Evolutionary conservation across 129 eudicot genomes (phyloP).

Genomic region (Saussurea involucrata): DNA sequence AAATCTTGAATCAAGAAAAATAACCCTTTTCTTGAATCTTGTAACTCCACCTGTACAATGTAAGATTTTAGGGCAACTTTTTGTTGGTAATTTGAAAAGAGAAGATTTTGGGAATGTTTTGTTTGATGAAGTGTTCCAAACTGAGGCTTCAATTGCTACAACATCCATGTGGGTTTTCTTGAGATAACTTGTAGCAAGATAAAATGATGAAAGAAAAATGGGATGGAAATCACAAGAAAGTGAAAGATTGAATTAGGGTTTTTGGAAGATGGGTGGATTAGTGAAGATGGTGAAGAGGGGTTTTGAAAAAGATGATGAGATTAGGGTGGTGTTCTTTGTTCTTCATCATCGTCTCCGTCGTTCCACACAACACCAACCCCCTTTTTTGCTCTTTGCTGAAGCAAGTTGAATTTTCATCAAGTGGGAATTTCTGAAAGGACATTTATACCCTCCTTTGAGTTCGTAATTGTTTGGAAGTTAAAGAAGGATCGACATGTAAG

Average conservation of each 20-base stretch:
- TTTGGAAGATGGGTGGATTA: constrained; percentile 29
- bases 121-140: constrained; percentile 24
- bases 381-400: background rate
- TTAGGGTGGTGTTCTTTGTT: constrained; percentile 16
- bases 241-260: constrained; percentile 12
- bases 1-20: constrained; percentile 14
- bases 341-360: constrained; percentile 20
- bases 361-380: constrained; percentile 30
- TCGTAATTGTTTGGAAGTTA: background rate
- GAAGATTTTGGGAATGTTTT: constrained; percentile 19
- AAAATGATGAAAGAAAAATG: background rate
- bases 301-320: constrained; percentile 12
- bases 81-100: constrained; percentile 15
- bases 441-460: background rate
- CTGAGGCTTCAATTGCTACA: constrained; percentile 32
- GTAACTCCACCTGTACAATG: constrained; percentile 9
- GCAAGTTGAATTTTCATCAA: constrained; percentile 21
- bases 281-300: constrained; percentile 13
- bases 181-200: background rate
- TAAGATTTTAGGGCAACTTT: constrained; percentile 6
- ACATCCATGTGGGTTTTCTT: constrained; percentile 44
- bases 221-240: background rate
- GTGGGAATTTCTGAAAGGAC: background rate
- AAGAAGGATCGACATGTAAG: background rate
- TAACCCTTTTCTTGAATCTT: constrained; percentile 4